Evolutionary conservation across 352 stramenopile genomes (phyloP).

Genomic region (Plasmopara halstedii): DNA sequence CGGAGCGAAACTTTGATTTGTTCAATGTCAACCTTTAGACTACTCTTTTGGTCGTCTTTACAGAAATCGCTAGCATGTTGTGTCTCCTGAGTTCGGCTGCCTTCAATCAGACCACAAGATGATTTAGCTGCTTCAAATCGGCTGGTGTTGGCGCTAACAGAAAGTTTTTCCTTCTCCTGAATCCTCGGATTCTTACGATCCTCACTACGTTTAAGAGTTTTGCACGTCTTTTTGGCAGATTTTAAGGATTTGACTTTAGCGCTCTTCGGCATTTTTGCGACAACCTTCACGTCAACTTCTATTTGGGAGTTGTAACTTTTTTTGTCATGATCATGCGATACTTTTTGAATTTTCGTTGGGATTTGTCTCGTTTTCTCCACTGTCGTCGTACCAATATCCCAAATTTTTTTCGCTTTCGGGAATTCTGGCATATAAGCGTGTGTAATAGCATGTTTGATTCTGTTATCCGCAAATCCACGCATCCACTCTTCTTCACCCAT

Average conservation of each 20-base stretch:
- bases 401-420: not conserved
- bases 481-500: slow-evolving; percentile 35
- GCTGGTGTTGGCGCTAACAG: not conserved
- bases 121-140: not conserved
- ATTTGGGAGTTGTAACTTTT: not conserved
- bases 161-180: slow-evolving; percentile 1
- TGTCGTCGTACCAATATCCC: not conserved
- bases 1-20: slow-evolving; percentile 1
- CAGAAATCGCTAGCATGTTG: slow-evolving; percentile 1
- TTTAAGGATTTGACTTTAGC: not conserved
- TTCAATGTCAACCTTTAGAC: not conserved
- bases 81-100: not conserved
- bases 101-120: not conserved
- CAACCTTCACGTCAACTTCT: not conserved
- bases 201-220: not conserved
- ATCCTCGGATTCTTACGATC: not conserved
- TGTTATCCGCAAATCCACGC: slow-evolving; percentile 35
- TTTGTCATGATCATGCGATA: not conserved
- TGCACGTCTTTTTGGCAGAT: not conserved
- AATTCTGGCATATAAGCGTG: slow-evolving; percentile 12
- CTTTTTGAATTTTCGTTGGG: not conserved
- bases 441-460: slow-evolving; percentile 25
- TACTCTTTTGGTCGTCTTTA: not conserved
- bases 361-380: not conserved
- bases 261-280: not conserved